Percentiles rank a stretch among this genome's conserved stretches.
phyloP scores from a whole-genome alignment of 495 filamentous ascomycete genomes.

The Articulospora tetracladia region DNA sequence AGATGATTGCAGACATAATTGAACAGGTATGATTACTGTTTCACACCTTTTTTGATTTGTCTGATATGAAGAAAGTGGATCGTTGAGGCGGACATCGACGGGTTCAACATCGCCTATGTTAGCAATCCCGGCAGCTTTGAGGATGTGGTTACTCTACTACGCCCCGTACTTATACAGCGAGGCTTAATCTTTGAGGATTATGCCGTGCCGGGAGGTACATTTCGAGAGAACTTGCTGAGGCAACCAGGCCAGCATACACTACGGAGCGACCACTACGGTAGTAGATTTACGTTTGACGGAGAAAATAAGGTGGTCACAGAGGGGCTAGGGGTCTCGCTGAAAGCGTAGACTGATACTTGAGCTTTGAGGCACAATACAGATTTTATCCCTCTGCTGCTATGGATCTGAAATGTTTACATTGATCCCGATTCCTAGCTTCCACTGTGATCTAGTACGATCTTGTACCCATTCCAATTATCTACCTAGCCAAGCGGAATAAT shows the following conservation, averaged over 20 bases:
- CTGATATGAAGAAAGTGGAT: conserved; percentile 39
- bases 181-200: conserved; percentile 51
- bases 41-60: neutral
- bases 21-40: conserved; percentile 31
- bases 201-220: conserved; percentile 43
- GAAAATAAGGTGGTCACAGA: neutral
- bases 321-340: no score
- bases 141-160: no score
- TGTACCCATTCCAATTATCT: no score
- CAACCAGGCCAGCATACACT: conserved; percentile 4
- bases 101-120: conserved; percentile 47
- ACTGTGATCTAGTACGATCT: no score
- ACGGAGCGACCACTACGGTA: conserved; percentile 2
- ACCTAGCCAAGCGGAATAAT: neutral
- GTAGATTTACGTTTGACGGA: neutral
- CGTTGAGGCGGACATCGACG: conserved; percentile 59
- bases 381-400: no score
- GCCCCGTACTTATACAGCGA: conserved; percentile 52
- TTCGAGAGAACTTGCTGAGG: conserved; percentile 47
- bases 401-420: no score
- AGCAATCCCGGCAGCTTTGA: no score
- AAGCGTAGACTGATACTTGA: no score
- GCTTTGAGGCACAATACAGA: no score
- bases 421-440: no score
- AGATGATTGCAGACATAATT: conserved; percentile 56